Evolutionary conservation across 2,329 filamentous ascomycete genomes (phyloP).

Genomic region (Claviceps quebecensis): DNA sequence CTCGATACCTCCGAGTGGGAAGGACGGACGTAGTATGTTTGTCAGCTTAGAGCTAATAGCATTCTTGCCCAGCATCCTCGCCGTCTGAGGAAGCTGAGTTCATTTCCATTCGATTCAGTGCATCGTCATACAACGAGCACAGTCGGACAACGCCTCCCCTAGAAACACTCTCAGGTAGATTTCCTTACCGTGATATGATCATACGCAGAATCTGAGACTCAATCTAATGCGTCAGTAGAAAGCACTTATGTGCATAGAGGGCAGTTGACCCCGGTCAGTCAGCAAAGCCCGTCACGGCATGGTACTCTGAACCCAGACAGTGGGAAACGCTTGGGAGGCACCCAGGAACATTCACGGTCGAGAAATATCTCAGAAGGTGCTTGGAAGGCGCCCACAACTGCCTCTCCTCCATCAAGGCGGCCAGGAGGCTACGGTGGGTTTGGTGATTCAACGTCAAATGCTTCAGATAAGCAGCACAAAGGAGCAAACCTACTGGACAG

Average conservation of each 20-base stretch:
- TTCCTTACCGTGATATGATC: too few species aligned
- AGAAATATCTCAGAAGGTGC: neutral
- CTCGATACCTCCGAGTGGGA: too few species aligned
- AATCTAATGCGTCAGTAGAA: conserved; percentile 1
- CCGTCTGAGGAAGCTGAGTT: conserved; percentile 19
- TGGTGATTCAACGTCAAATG: conserved; percentile 1
- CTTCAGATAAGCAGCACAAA: conserved; percentile 6
- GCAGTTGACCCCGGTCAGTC: conserved; percentile 50
- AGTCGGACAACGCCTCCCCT: conserved; percentile 31
- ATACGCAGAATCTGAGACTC: neutral
- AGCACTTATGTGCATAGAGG: conserved; percentile 33
- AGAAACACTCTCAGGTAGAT: conserved; percentile 40
- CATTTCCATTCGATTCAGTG: conserved; percentile 13
- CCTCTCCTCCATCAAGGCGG: conserved; percentile 10
- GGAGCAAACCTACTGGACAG: conserved; percentile 37
- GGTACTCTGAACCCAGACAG: conserved; percentile 46
- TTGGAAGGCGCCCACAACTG: neutral
- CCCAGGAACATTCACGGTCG: conserved; percentile 32
- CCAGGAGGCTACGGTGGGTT: conserved; percentile 38
- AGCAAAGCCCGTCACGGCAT: conserved; percentile 42
- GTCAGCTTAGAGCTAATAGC: neutral
- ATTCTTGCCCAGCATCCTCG: conserved; percentile 20
- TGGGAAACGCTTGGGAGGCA: conserved; percentile 26
- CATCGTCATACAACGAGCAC: conserved; percentile 21
- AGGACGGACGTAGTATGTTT: too few species aligned